phyloP scores from a whole-genome alignment of 108 stramenopile genomes.

The Hondaea fermentalgiana region DNA sequence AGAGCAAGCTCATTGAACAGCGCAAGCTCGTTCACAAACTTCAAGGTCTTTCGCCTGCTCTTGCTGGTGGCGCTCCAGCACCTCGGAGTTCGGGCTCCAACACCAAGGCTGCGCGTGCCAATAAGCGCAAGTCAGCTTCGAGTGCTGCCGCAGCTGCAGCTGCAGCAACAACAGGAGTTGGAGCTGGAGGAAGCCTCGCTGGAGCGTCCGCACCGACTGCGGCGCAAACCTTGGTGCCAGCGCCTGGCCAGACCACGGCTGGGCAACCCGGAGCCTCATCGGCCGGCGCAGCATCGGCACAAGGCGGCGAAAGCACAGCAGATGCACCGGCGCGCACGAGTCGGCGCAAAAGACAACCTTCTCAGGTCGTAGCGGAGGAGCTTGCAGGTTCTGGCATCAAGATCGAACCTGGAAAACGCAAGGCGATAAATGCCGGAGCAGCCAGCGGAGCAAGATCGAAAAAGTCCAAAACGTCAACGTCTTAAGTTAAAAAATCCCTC shows the following conservation, averaged over 20 bases:
- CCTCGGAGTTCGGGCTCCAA: too few species aligned
- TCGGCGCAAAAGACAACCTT: background rate
- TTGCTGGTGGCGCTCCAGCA: background rate
- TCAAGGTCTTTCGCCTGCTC: background rate
- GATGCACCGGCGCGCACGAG: background rate
- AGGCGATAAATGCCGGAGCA: background rate
- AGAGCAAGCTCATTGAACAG: background rate
- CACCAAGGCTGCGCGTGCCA: background rate
- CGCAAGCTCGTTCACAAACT: background rate
- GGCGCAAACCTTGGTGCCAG: background rate
- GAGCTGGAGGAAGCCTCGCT: background rate
- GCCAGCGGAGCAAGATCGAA: too few species aligned
- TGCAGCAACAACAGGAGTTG: background rate
- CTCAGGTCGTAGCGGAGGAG: background rate
- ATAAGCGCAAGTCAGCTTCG: background rate
- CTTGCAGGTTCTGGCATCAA: background rate
- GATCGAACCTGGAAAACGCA: background rate
- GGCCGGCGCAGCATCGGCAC: too few species aligned
- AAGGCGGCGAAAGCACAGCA: too few species aligned
- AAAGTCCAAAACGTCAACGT: too few species aligned
- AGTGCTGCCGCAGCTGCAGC: background rate
- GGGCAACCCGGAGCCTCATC: too few species aligned
- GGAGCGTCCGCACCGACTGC: background rate
- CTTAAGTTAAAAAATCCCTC: too few species aligned
- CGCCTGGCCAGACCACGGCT: too few species aligned